Evolutionary conservation across 1,139 yeast species (phyloP).

Genomic region (Diutina mesorugosa): DNA sequence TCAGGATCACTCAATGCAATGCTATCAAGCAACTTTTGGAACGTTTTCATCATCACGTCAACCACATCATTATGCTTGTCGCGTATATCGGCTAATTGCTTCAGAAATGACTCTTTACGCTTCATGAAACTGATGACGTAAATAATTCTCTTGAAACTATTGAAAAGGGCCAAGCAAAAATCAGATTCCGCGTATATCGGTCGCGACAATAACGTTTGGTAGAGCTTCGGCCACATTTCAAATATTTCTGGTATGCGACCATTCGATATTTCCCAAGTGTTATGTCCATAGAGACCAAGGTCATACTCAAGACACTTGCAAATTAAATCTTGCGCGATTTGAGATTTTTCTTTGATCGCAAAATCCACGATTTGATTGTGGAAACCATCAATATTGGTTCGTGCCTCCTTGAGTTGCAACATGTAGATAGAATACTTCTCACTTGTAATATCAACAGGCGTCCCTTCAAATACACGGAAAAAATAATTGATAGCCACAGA

Average conservation of each 20-base stretch:
- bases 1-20: slow-evolving; percentile 28
- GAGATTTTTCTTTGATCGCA: background rate
- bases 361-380: background rate
- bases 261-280: background rate
- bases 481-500: background rate
- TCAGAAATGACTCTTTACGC: slow-evolving; percentile 5
- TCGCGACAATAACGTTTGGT: background rate
- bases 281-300: background rate
- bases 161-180: slow-evolving; percentile 26
- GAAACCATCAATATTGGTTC: background rate
- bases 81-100: slow-evolving; percentile 13
- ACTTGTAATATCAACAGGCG: background rate
- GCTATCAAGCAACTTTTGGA: slow-evolving; percentile 19
- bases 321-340: background rate
- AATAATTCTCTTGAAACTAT: slow-evolving; percentile 29
- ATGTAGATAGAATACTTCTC: background rate
- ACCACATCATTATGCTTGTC: slow-evolving; percentile 22
- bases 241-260: background rate
- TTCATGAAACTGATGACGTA: slow-evolving; percentile 16
- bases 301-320: background rate
- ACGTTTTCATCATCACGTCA: slow-evolving; percentile 10
- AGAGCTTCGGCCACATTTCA: background rate
- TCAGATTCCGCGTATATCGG: slow-evolving; percentile 15
- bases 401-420: background rate
- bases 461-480: background rate